A percentile compares a stretch with the other conserved stretches of the same genome.
phyloP scores from a whole-genome alignment of 108 stramenopile genomes.

The Schizochytrium sp. region DNA sequence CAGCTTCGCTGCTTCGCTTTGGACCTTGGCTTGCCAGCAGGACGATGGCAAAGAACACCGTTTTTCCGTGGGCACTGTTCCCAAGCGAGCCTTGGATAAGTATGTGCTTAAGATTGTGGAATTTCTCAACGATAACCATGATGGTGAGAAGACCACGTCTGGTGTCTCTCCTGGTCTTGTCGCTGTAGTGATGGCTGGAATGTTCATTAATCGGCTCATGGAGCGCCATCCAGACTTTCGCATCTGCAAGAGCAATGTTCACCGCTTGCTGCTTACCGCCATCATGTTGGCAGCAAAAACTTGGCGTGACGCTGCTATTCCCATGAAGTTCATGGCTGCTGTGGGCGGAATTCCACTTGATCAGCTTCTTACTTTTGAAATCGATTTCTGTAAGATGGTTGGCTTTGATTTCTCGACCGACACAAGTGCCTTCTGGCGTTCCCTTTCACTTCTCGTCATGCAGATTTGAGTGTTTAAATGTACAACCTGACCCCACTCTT shows the following conservation, averaged over 20 bases:
- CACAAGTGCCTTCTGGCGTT: conserved; percentile 1
- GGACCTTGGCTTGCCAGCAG: conserved; percentile 11
- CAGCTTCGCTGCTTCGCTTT: not conserved
- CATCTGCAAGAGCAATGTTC: conserved; percentile 46
- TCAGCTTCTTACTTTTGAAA: not conserved
- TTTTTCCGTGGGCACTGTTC: conserved; percentile 57
- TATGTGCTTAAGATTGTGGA: not conserved
- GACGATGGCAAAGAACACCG: not conserved
- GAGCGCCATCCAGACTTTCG: conserved; percentile 8
- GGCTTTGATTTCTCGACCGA: not conserved
- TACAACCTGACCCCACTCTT: not conserved
- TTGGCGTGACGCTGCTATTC: conserved; percentile 48
- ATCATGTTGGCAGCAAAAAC: conserved; percentile 3
- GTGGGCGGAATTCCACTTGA: not conserved
- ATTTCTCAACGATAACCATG: conserved; percentile 54
- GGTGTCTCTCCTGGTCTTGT: conserved; percentile 49
- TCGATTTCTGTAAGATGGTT: conserved; percentile 45
- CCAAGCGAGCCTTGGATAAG: conserved; percentile 50
- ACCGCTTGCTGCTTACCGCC: conserved; percentile 34
- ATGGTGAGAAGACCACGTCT: not conserved
- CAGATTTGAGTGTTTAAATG: not conserved
- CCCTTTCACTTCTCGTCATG: not conserved
- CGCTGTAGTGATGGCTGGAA: not conserved
- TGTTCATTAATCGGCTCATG: conserved; percentile 49
- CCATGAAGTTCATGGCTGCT: conserved; percentile 46